Evolutionary conservation across 192 early-diverging fungal species (phyloP), one percentile per base, ranked within the genome.

Genomic region (Umbelopsis sp.): DNA sequence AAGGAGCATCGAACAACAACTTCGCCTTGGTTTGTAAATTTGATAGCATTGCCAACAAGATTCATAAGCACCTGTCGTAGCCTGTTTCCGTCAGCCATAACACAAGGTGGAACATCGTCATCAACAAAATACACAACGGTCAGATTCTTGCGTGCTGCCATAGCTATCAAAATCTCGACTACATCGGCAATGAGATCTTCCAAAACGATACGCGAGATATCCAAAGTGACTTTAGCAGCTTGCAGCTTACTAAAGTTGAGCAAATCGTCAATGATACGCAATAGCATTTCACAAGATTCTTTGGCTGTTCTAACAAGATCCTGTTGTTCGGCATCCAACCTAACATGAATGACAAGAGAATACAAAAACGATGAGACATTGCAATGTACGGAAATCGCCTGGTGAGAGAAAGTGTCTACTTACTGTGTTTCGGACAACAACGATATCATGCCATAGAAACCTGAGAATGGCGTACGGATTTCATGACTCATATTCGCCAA

Each of bases 61-160:
- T 94, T 94, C 51, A 89, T 91, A 26, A 94, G 68, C 20, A 92
- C 82, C 78, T 94, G 92, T 31, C 88, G 81, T 50, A 91, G 73
- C 10, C 92, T 77, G 47, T 90, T 80, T 8, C 85, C 85, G 71
- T 94, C 92, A 25, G 88, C 88, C 38, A 92, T 85, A 2, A 92
- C 71, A 59, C 80, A 74, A 41, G 84, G 76, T 0, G 89, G 86
- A 0, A 94, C 83, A 26, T 80, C 80, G 5, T 84, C 77, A 38
- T 91, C 88, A 41, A 90, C 80, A 20, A 80, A 72, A 34, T 85
- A 85, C 8, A 82, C 80, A 6, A 92, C 74, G 11, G 81, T 71
- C 20, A 94, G 71, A 3, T 86, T 80, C 77, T 91, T 92, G 38
- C 84, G 81, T 52, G 84, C 83, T 3, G 88, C 85, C 76, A 90